Evolutionary conservation across 2,329 filamentous ascomycete species (phyloP), one percentile per base, ranked within the genome.

Genomic region (Amphichorda felina): DNA sequence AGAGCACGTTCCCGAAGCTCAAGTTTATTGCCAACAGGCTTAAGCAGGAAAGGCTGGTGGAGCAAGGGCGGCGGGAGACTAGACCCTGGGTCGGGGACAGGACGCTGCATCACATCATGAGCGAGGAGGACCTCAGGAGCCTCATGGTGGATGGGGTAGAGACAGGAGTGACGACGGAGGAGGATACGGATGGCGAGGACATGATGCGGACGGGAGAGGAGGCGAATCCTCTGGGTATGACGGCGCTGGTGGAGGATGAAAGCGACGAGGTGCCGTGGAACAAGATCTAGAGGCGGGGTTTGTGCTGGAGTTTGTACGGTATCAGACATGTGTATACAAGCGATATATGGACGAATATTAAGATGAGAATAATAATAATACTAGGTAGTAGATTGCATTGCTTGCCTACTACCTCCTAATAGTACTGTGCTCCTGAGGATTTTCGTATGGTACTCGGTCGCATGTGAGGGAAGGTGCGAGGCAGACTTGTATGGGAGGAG

Each of bases 11-110:
- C 52, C 85, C 91, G 1, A 94, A 91, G 54, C 67, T 98, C 34
- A 84, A 91, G 51, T 98, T 96, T 51, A 75, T 96, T 40, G 75
- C 72, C 17, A 98, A 98, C 53, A 64, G 91, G 34, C 72, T 95
- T 45, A 85, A 84, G 48, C 66, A 95, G 8, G 91, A 98, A 60
- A 69, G 79, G 34, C 46, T 70, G 33, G 66, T 81, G n/a, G 75
- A 80, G 48, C 55, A 61, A 41, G 77, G 75, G 2, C 57, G 76
- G 14, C 55, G 61, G 34, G 68, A 71, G 50, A 74, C 72, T 25
- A 55, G 71, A 38, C 56, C 61, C 3, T 60, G 61, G 43, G 50
- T 60, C 10, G 50, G 70, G 36, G 53, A 68, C 37, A 66, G 66
- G 4, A 72, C 69, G 38, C 64, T 76, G 27, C 71, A 78, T 49